Evolutionary conservation across 805 yeast species (phyloP).

Genomic region (Clavispora vitiphila): DNA sequence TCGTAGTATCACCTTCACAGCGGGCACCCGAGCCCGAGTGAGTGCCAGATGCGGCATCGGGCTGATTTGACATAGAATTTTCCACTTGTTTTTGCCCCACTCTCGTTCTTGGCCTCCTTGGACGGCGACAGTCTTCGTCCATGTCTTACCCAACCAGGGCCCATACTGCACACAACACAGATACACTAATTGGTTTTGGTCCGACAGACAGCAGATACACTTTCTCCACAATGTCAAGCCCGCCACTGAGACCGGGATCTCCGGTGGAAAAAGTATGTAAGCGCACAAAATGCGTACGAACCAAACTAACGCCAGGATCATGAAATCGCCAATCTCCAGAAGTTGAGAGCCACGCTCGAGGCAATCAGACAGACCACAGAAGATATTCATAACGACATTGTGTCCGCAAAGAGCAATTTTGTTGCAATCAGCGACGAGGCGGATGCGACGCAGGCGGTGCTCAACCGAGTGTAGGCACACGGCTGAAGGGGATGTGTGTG

Average conservation of each 20-base stretch:
- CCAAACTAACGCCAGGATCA: not conserved
- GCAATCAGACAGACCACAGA: conserved; percentile 24
- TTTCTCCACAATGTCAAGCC: not conserved
- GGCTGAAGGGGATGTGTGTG: no score
- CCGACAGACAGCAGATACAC: not conserved
- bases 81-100: no score
- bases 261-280: not conserved
- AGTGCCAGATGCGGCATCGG: no score
- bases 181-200: no score
- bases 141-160: no score
- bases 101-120: no score
- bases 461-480: conserved; percentile 3
- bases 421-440: conserved; percentile 7
- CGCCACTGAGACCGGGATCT: not conserved
- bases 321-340: conserved; percentile 19
- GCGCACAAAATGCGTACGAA: not conserved
- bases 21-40: no score
- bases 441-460: conserved; percentile 1
- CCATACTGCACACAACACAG: no score
- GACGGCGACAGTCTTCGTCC: no score
- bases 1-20: no score
- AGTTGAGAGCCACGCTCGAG: conserved; percentile 27
- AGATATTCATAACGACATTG: conserved; percentile 23
- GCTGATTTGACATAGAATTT: no score
- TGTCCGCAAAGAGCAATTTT: conserved; percentile 16